Evolutionary conservation across 164 flowering plant genomes (phyloP).

Genomic region (Berberis vulgaris): DNA sequence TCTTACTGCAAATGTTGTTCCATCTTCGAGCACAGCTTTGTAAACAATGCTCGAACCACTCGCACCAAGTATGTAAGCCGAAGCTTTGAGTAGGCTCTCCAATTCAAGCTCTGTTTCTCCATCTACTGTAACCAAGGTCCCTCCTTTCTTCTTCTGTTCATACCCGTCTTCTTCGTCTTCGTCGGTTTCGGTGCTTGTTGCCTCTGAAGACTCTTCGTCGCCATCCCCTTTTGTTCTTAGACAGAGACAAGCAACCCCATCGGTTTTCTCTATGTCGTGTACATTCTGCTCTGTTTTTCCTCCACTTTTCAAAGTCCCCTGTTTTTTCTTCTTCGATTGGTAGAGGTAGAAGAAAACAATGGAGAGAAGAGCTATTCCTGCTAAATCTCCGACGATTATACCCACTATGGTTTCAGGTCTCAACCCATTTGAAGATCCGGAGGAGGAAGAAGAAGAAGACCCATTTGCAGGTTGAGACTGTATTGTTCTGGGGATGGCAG

Average conservation of each 20-base stretch:
- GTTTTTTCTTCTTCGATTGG: slow-evolving; percentile 27
- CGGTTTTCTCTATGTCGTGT: no score
- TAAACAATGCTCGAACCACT: slow-evolving; percentile 85
- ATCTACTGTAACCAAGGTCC: slow-evolving; percentile 57
- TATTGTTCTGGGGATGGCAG: slow-evolving; percentile 47
- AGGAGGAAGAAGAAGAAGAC: neutral
- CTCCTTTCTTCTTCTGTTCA: slow-evolving; percentile 20
- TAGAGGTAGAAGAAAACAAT: slow-evolving; percentile 41
- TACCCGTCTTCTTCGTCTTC: slow-evolving; percentile 9
- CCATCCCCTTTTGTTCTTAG: slow-evolving; percentile 14
- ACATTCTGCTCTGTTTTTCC: slow-evolving; percentile 5
- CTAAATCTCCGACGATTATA: slow-evolving; percentile 51
- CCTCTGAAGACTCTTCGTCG: slow-evolving; percentile 39
- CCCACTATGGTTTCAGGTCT: slow-evolving; percentile 40
- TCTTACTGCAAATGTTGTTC: slow-evolving; percentile 64
- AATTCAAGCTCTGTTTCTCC: slow-evolving; percentile 73
- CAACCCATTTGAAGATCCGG: neutral
- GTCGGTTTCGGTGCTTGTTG: slow-evolving; percentile 17
- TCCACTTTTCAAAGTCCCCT: neutral
- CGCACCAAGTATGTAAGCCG: slow-evolving; percentile 89
- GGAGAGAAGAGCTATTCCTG: slow-evolving; percentile 45
- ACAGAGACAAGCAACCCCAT: slow-evolving; percentile 29
- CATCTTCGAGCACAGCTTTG: slow-evolving; percentile 78
- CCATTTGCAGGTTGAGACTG: slow-evolving; percentile 15
- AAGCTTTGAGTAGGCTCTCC: slow-evolving; percentile 77